These are phyloP conservation scores for Nemania bipapillata DNA, from an alignment of 2,329 filamentous ascomycete species.

Conservation along the genomic window DNA sequence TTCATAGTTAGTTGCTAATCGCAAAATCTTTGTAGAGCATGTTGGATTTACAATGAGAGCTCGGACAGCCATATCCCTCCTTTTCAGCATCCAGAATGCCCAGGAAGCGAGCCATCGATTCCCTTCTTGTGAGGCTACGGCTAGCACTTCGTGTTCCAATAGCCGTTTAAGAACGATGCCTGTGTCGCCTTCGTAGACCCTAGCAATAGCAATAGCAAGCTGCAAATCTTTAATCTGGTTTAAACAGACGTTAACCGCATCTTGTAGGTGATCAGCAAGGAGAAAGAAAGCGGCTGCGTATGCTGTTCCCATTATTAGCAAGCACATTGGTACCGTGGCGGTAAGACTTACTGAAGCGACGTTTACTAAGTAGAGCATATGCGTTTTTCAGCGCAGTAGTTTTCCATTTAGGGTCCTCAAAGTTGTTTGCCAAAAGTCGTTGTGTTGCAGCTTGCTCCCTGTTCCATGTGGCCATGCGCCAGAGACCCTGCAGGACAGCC, in stretches of 20 bases:
- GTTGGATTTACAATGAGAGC: constrained; percentile 74
- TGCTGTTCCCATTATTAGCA: constrained; percentile 60
- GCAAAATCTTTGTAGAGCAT: not conserved
- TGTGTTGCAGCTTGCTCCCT: constrained; percentile 84
- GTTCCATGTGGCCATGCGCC: constrained; percentile 93
- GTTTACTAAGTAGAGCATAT: constrained; percentile 90
- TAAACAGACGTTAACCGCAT: constrained; percentile 86
- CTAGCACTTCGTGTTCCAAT: constrained; percentile 81
- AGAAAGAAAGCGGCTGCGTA: constrained; percentile 98
- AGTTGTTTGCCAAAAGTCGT: constrained; percentile 87
- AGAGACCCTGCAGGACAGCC: constrained; percentile 85
- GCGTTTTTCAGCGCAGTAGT: constrained; percentile 94
- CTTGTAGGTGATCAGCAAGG: constrained; percentile 82
- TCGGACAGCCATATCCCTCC: constrained; percentile 84
- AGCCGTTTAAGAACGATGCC: constrained; percentile 78
- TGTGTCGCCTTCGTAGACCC: constrained; percentile 87
- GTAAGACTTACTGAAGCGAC: constrained; percentile 75
- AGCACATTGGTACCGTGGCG: not conserved
- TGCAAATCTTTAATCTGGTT: constrained; percentile 90
- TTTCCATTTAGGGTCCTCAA: constrained; percentile 85
- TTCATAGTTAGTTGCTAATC: constrained; percentile 10
- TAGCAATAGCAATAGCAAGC: constrained; percentile 85
- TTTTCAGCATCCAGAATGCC: constrained; percentile 91
- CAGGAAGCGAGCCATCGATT: constrained; percentile 95
- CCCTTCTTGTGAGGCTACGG: constrained; percentile 79